Conservation (phyloP, 2,329 filamentous ascomycete species). For the Colletotrichum filicis region DNA sequence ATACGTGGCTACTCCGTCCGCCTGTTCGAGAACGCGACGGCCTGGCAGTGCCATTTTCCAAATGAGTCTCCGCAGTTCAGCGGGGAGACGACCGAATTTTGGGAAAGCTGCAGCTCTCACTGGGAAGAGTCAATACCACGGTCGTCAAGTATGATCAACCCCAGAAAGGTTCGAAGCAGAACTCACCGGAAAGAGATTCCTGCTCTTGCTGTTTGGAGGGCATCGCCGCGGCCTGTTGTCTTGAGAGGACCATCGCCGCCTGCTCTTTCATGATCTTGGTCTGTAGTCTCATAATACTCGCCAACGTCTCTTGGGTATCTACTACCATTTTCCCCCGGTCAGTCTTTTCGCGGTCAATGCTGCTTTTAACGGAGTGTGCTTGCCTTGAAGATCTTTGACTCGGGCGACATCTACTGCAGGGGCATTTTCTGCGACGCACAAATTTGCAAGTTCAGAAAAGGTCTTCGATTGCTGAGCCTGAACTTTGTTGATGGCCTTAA, state of each 20-base stretch:
- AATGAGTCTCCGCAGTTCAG: neutral
- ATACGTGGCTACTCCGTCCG: too few species aligned
- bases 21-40: slow-evolving; percentile 38
- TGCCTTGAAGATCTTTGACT: neutral
- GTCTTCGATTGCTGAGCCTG: neutral
- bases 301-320: neutral
- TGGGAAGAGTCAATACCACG: too few species aligned
- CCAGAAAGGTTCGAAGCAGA: too few species aligned
- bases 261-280: neutral
- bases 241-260: neutral
- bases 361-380: neutral
- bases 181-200: neutral
- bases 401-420: neutral
- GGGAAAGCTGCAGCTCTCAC: too few species aligned
- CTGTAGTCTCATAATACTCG: neutral
- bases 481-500: neutral
- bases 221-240: too few species aligned
- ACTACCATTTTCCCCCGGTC: neutral
- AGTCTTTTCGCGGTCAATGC: neutral
- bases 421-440: neutral
- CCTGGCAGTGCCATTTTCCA: slow-evolving; percentile 19
- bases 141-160: too few species aligned
- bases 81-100: too few species aligned
- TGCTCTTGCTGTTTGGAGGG: neutral
- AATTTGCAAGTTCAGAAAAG: neutral